Percentiles rank a stretch among this genome's conserved stretches.
Conservation (phyloP, 371 early-diverging fungal genomes). For the Mycotypha africana region DNA sequence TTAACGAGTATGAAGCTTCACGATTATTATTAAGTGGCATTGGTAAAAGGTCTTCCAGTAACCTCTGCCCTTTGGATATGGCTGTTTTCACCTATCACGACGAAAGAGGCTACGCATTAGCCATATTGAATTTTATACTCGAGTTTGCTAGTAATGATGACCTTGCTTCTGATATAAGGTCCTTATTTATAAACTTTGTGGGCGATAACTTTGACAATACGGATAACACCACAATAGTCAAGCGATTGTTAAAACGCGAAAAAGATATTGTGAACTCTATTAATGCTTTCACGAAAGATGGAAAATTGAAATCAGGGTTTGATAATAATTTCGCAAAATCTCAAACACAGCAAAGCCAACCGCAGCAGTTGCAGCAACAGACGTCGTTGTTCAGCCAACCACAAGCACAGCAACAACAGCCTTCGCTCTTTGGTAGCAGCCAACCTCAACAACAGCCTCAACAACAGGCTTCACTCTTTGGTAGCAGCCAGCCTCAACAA, state of each 20-base stretch:
- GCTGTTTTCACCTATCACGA: slow-evolving; percentile 65
- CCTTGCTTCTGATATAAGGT: slow-evolving; percentile 43
- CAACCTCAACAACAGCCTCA: slow-evolving; percentile 2
- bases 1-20: slow-evolving; percentile 72
- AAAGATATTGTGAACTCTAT: slow-evolving; percentile 2
- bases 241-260: neutral
- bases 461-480: too few relatives aligned
- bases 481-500: neutral
- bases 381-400: neutral
- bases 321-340: neutral
- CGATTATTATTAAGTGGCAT: slow-evolving; percentile 51
- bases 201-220: too few relatives aligned
- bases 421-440: too few relatives aligned
- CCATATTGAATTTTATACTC: slow-evolving; percentile 58
- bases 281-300: slow-evolving; percentile 11
- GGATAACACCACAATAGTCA: too few relatives aligned
- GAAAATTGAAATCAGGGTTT: too few relatives aligned
- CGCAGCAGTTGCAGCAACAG: neutral
- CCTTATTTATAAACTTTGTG: slow-evolving; percentile 28
- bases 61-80: slow-evolving; percentile 56
- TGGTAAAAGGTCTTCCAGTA: slow-evolving; percentile 35
- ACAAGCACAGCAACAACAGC: slow-evolving; percentile 8
- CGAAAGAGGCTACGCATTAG: slow-evolving; percentile 63
- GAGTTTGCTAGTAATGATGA: slow-evolving; percentile 43
- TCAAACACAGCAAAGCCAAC: neutral